A percentile compares a stretch with the other conserved stretches of the same genome.
phyloP scores from a whole-genome alignment of 2,329 filamentous ascomycete genomes.

The Chaetothyriales sp. region DNA sequence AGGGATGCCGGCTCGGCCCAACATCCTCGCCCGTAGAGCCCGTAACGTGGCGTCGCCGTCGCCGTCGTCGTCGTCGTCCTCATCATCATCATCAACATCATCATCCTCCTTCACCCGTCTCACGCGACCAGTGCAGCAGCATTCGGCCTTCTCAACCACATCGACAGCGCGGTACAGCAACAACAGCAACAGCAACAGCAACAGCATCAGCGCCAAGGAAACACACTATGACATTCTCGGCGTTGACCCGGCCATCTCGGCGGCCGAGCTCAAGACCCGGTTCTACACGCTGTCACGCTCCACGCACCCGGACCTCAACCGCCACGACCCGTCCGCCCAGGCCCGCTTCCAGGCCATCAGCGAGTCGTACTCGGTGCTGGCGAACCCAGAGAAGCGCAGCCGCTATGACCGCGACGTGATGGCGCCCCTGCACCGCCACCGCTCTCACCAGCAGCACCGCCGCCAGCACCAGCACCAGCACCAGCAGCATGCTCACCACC shows the following conservation, averaged over 20 bases:
- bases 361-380: slow-evolving; percentile 68
- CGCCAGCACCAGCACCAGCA: slow-evolving; percentile 21
- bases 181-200: slow-evolving; percentile 3
- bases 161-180: neutral
- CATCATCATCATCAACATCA: neutral
- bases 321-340: slow-evolving; percentile 53
- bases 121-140: neutral
- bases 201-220: too few relatives aligned
- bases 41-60: neutral
- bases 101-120: too few relatives aligned
- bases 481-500: slow-evolving; percentile 10
- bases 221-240: slow-evolving; percentile 75
- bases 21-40: neutral
- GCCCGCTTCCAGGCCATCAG: slow-evolving; percentile 68
- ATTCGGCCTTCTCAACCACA: neutral
- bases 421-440: slow-evolving; percentile 19
- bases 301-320: slow-evolving; percentile 88
- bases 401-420: slow-evolving; percentile 56
- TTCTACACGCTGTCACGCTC: slow-evolving; percentile 87
- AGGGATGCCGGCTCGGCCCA: neutral
- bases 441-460: slow-evolving; percentile 16
- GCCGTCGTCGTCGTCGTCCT: neutral
- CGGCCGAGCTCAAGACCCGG: slow-evolving; percentile 70
- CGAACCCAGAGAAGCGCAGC: slow-evolving; percentile 56
- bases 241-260: slow-evolving; percentile 53